Conservation (phyloP, 2,329 filamentous ascomycete species). For the Berkeleyomyces basicola region DNA sequence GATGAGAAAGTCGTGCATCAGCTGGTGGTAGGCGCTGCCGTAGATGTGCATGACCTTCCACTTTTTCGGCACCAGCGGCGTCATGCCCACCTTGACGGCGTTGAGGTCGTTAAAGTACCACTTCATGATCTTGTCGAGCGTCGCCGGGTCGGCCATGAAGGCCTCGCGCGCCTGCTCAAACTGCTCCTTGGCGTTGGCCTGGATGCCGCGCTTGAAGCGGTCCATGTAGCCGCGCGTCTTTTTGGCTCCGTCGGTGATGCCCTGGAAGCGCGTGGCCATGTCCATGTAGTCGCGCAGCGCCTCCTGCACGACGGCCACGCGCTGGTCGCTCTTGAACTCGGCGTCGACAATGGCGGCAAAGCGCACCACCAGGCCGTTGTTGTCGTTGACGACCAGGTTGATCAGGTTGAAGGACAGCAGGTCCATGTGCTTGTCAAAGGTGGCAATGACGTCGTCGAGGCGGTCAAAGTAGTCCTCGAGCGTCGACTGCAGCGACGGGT, state of each 20-base stretch:
- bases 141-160: slow-evolving; percentile 69
- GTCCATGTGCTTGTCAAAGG: slow-evolving; percentile 92
- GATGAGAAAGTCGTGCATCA: slow-evolving; percentile 91
- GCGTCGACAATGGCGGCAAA: slow-evolving; percentile 85
- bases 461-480: slow-evolving; percentile 79
- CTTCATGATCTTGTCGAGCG: slow-evolving; percentile 71
- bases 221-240: slow-evolving; percentile 91
- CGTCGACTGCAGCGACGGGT: slow-evolving; percentile 60
- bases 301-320: slow-evolving; percentile 79
- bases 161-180: slow-evolving; percentile 55
- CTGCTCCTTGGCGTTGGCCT: slow-evolving; percentile 53
- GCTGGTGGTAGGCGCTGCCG: slow-evolving; percentile 72
- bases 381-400: slow-evolving; percentile 68
- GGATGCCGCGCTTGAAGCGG: slow-evolving; percentile 73
- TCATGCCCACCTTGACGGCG: slow-evolving; percentile 85
- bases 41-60: slow-evolving; percentile 94
- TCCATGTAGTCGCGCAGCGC: slow-evolving; percentile 93
- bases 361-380: slow-evolving; percentile 76
- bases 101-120: slow-evolving; percentile 99
- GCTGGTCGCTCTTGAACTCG: slow-evolving; percentile 90
- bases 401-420: slow-evolving; percentile 81
- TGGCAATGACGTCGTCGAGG: slow-evolving; percentile 73
- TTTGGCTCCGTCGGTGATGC: slow-evolving; percentile 84
- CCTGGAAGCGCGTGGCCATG: slow-evolving; percentile 82
- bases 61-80: slow-evolving; percentile 78